These are phyloP conservation scores for Aulographum hederae DNA, from an alignment of 2,329 filamentous ascomycete genomes.

Conservation along the genomic window DNA sequence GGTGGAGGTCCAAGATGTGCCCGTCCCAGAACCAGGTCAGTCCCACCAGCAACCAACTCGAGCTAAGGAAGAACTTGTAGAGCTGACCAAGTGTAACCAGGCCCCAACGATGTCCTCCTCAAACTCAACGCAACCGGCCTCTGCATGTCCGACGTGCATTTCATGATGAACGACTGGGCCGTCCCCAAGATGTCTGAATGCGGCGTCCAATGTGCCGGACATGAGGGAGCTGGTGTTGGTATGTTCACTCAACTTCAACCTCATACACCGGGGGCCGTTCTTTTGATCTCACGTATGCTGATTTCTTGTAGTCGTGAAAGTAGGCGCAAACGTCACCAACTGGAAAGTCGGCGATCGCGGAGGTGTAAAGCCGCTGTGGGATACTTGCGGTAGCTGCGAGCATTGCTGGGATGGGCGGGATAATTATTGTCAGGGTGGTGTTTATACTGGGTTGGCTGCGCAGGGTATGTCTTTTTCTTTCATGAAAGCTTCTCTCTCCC, in stretches of 20 bases:
- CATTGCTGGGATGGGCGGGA: conserved; percentile 33
- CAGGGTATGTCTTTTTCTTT: conserved; percentile 10
- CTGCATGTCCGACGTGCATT: conserved; percentile 39
- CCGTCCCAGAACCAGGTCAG: conserved; percentile 28
- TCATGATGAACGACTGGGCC: conserved; percentile 36
- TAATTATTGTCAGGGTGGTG: conserved; percentile 29
- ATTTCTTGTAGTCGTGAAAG: conserved; percentile 37
- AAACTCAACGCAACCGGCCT: conserved; percentile 39
- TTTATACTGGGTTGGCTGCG: conserved; percentile 26
- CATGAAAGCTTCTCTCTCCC: too few relatives aligned
- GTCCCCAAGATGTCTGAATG: conserved; percentile 18
- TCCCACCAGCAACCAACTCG: not conserved
- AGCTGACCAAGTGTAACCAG: conserved; percentile 12
- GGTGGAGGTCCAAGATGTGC: conserved; percentile 27
- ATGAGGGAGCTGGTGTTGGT: conserved; percentile 40
- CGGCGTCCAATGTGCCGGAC: conserved; percentile 28
- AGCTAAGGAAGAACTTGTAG: not conserved
- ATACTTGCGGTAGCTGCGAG: conserved; percentile 32
- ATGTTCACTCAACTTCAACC: too few relatives aligned
- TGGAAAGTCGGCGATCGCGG: conserved; percentile 32
- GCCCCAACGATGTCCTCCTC: conserved; percentile 36
- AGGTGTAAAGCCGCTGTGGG: conserved; percentile 32
- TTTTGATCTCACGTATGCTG: too few relatives aligned
- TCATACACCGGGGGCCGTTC: too few relatives aligned
- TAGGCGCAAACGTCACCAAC: conserved; percentile 31